These are phyloP conservation scores for Aspergillus udagawae DNA, from an alignment of 2,329 filamentous ascomycete species.

Conservation along the genomic window DNA sequence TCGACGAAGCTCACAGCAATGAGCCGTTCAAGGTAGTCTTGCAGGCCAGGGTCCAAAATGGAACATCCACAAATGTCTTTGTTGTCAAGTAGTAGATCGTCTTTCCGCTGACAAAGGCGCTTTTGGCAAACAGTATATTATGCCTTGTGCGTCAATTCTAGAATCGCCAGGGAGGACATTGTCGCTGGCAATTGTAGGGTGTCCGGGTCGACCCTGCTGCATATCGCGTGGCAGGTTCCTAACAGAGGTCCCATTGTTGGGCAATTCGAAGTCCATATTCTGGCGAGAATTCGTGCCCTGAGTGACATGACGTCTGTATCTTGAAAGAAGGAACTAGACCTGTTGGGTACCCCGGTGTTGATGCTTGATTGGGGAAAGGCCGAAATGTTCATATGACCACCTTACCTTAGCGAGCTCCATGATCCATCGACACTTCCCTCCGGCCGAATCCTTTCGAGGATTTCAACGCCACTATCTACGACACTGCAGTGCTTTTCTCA, in stretches of 20 bases:
- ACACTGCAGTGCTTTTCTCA: not conserved
- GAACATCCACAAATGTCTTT: not conserved
- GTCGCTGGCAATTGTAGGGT: not conserved
- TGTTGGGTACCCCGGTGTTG: not conserved
- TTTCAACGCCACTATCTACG: not conserved
- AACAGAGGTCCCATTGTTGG: not conserved
- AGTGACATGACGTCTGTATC: not conserved
- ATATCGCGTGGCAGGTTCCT: not conserved
- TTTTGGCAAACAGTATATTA: not conserved
- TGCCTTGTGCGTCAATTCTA: not conserved
- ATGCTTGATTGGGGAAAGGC: not conserved
- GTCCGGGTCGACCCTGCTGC: not conserved
- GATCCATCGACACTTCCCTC: not conserved
- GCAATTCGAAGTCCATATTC: not conserved
- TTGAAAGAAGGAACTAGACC: not conserved
- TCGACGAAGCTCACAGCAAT: conserved; percentile 2
- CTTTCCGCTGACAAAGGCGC: not conserved
- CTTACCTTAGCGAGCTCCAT: not conserved
- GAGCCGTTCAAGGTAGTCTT: conserved; percentile 4
- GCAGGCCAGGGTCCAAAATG: not conserved
- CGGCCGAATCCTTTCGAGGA: not conserved
- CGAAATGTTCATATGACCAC: too few relatives aligned
- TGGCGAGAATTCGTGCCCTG: not conserved
- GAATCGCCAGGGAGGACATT: not conserved
- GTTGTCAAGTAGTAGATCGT: not conserved